Evolutionary conservation across 176 grass and related monocot genomes (phyloP).

Genomic region (Zizania latifolia): DNA sequence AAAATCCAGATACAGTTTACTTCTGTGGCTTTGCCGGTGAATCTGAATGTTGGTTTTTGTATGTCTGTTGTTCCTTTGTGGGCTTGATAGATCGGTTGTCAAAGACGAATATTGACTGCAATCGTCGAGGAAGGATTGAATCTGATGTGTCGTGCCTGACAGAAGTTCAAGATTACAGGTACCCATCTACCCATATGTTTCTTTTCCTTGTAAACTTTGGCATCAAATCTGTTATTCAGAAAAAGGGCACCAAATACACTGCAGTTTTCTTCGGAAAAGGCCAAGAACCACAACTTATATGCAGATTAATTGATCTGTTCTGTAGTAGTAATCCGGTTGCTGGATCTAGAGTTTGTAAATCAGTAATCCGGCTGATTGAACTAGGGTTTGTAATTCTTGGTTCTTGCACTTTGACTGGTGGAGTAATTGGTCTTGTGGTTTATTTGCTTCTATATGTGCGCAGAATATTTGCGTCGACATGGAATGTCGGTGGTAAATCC

Average conservation of each 20-base stretch:
- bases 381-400: not conserved
- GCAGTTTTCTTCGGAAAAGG: no score
- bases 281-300: no score
- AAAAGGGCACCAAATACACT: no score
- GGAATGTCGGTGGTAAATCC: conserved; percentile 96
- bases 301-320: not conserved
- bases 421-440: not conserved
- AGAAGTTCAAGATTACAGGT: conserved; percentile 84
- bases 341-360: not conserved
- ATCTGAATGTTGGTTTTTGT: not conserved
- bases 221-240: not conserved
- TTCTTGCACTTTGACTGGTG: not conserved
- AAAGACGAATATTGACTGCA: conserved; percentile 26
- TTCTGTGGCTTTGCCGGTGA: not conserved
- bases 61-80: not conserved
- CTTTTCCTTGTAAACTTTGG: not conserved
- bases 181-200: not conserved
- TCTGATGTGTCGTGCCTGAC: conserved; percentile 43
- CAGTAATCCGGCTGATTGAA: not conserved
- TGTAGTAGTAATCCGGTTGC: not conserved
- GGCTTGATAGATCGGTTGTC: conserved; percentile 1
- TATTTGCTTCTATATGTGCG: not conserved
- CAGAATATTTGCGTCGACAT: conserved; percentile 89
- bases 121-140: conserved; percentile 42
- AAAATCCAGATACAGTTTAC: not conserved